Evolutionary conservation across 345 rosid species (phyloP).

Genomic region (Salix brachista): DNA sequence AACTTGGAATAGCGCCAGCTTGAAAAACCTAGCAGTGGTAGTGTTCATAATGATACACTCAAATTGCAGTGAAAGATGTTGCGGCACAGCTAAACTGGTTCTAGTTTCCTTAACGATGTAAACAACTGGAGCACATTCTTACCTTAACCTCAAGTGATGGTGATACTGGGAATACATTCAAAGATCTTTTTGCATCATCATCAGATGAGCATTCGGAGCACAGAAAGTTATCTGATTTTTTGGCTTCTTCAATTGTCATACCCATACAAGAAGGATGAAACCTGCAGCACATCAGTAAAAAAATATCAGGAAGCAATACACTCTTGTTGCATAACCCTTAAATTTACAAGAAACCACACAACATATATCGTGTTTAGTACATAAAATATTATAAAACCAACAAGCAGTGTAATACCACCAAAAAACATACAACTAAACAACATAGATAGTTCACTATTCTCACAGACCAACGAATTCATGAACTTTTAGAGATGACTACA

Average conservation of each 20-base stretch:
- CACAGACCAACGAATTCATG: neutral
- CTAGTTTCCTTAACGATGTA: neutral
- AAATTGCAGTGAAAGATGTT: neutral
- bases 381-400: neutral
- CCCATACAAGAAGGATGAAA: constrained; percentile 85
- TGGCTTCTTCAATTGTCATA: constrained; percentile 82
- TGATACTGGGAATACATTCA: constrained; percentile 43
- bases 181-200: constrained; percentile 54
- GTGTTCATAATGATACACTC: neutral
- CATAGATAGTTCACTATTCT: neutral
- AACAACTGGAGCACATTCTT: constrained; percentile 2
- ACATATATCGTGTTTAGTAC: neutral
- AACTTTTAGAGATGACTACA: neutral
- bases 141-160: constrained; percentile 62
- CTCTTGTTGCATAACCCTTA: neutral
- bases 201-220: constrained; percentile 70
- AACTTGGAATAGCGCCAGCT: neutral
- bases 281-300: constrained; percentile 36
- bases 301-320: constrained; percentile 14
- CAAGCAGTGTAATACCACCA: neutral
- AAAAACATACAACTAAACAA: neutral
- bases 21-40: neutral
- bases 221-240: constrained; percentile 64
- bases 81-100: neutral
- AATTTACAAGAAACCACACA: neutral